Evolutionary conservation across 495 filamentous ascomycete species (phyloP), one percentile per base, ranked within the genome.

Genomic region (Penicillium psychrofluorescens): DNA sequence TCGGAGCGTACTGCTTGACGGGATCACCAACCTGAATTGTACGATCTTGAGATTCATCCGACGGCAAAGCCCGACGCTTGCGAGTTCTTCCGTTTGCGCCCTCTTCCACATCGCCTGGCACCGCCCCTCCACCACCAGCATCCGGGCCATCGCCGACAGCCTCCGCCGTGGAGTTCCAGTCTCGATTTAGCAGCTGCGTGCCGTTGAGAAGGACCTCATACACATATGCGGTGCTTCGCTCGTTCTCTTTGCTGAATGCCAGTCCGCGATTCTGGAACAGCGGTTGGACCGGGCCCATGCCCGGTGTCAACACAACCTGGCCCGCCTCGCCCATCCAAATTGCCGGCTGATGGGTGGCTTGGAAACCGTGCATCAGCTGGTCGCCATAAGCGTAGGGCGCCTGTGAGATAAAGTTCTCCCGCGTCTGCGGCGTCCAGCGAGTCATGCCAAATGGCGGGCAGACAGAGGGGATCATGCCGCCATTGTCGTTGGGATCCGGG

Each of bases 311-410:
- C 2, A 60, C 54, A 10, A 60, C 44, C 32, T 57, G 51, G 7
- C 57, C 57, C 1, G 57, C 30, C 39, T 60, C 57, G 0, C 57
- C 57, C 57, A 60, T 60, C 57, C 57, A 60, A 7, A 60, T 60
- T 2, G 57, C 57, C 6, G 57, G 57, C 30, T 60, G 57, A 16
- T 60, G 57, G 0, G 57, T 60, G 4, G 57, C 57, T 9, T 60
- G 57, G 36, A 60, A 60, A 0, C 57, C 57, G 39, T 60, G 57
- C 7, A 60, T 49, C 1, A 48, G 48, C 6, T 49, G 51, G 33
- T 60, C 57, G 13, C 54, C 41, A 29, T 55, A 45, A 1, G 54
- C 51, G 15, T 60, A 60, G 1, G 57, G 54, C 8, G 52, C 51
- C 32, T 60, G 57, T 0, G 57, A 58, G 32, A 60, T 60, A 44